Evolutionary conservation across 2,329 filamentous ascomycete species (phyloP).

Genomic region (Paraphaeosphaeria sporulosa): DNA sequence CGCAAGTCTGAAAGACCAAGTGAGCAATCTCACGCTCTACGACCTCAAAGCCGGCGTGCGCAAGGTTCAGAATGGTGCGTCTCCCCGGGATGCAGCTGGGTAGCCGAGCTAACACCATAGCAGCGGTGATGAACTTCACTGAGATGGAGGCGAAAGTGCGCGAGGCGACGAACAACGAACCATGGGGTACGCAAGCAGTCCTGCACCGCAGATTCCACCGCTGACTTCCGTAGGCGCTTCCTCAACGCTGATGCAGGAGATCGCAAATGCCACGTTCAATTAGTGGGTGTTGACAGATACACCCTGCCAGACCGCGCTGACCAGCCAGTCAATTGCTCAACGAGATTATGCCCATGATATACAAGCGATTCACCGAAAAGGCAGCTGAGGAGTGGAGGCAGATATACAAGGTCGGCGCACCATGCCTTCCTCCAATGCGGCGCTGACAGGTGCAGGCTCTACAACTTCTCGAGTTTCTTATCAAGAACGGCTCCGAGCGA

Average conservation of each 20-base stretch:
- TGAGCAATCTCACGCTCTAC: constrained; percentile 91
- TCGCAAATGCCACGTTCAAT: constrained; percentile 96
- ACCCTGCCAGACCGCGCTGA: constrained; percentile 26
- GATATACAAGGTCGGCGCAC: constrained; percentile 87
- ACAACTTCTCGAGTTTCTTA: constrained; percentile 93
- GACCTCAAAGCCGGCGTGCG: constrained; percentile 94
- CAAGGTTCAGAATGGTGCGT: constrained; percentile 93
- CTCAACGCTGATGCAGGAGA: constrained; percentile 93
- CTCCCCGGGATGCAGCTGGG: constrained; percentile 23
- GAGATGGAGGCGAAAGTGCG: constrained; percentile 77
- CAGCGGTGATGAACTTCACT: constrained; percentile 97
- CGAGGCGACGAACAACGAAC: constrained; percentile 98
- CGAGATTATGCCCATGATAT: constrained; percentile 99
- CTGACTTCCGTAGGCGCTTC: constrained; percentile 65
- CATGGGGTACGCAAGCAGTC: constrained; percentile 77
- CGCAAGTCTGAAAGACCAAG: constrained; percentile 82
- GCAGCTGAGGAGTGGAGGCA: constrained; percentile 98
- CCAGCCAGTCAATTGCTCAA: constrained; percentile 84
- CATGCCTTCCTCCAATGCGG: not conserved
- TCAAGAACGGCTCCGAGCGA: constrained; percentile 97
- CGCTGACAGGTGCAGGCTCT: constrained; percentile 62
- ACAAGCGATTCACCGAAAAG: constrained; percentile 98
- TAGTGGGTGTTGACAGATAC: constrained; percentile 70
- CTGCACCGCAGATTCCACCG: constrained; percentile 47
- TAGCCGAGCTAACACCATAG: constrained; percentile 35